Percentiles rank a stretch among this genome's conserved stretches.
Conservation (phyloP, 73 alveolate genomes). For the Tetrahymena elliotti region DNA sequence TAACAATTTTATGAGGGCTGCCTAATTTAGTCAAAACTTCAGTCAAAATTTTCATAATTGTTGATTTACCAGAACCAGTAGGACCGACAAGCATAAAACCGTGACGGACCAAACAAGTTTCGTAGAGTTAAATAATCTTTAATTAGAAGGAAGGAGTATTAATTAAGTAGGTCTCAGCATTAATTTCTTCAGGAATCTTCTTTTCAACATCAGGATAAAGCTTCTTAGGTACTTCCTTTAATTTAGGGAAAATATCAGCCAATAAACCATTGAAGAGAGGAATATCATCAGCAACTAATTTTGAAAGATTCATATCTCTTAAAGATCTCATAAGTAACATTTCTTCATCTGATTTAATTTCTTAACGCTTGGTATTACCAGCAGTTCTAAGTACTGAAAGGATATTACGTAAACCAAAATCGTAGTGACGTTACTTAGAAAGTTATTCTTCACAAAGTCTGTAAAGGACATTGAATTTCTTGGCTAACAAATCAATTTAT, state of each 20-base stretch:
- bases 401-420: constrained; percentile 96
- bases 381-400: constrained; percentile 97
- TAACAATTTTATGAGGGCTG: constrained; percentile 45
- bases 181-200: constrained; percentile 50
- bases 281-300: constrained; percentile 98
- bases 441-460: constrained; percentile 99
- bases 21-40: constrained; percentile 61
- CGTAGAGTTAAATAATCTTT: constrained; percentile 97
- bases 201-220: constrained; percentile 92
- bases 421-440: constrained; percentile 96
- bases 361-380: constrained; percentile 94
- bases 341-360: constrained; percentile 82
- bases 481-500: constrained; percentile 87
- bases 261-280: constrained; percentile 96
- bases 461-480: constrained; percentile 98
- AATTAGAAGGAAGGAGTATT: constrained; percentile 54
- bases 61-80: constrained; percentile 94
- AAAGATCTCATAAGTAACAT: constrained; percentile 93
- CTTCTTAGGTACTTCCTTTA: constrained; percentile 93
- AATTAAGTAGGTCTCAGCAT: constrained; percentile 23
- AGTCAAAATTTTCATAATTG: constrained; percentile 71
- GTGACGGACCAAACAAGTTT: constrained; percentile 99
- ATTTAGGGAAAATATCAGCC: constrained; percentile 98
- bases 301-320: constrained; percentile 98
- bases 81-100: constrained; percentile 99